Conservation (phyloP, 768 basidiomycete genomes). For the Rickenella mellea region DNA sequence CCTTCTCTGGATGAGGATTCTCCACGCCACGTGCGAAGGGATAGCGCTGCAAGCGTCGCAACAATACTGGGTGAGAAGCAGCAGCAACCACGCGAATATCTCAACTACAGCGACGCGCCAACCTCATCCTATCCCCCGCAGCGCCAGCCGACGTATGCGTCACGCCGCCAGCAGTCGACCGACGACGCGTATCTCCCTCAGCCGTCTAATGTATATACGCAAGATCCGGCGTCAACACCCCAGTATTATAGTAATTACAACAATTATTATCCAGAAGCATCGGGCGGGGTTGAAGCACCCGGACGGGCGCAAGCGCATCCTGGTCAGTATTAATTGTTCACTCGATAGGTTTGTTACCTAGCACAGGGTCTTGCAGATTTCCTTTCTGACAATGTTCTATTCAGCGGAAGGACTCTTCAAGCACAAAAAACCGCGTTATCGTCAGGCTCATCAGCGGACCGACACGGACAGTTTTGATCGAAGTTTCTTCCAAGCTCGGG, state of each 20-base stretch:
- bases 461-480: too few relatives aligned
- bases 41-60: conserved; percentile 45
- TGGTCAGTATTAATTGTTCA: conserved; percentile 30
- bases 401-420: too few relatives aligned
- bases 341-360: too few relatives aligned
- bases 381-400: too few relatives aligned
- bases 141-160: conserved; percentile 13
- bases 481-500: too few relatives aligned
- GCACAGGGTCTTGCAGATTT: too few relatives aligned
- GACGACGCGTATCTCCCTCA: conserved; percentile 6
- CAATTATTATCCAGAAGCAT: conserved; percentile 13
- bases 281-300: conserved; percentile 25
- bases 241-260: conserved; percentile 23
- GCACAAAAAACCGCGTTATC: too few relatives aligned
- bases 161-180: conserved; percentile 9
- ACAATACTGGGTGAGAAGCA: conserved; percentile 44
- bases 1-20: conserved; percentile 30
- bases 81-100: conserved; percentile 33
- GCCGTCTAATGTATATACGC: conserved; percentile 26
- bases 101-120: conserved; percentile 18
- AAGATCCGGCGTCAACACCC: conserved; percentile 31
- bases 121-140: conserved; percentile 15
- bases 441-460: too few relatives aligned
- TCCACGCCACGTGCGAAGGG: conserved; percentile 35
- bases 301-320: conserved; percentile 33